These are phyloP conservation scores for Pulveroboletus sp. DNA, from an alignment of 768 basidiomycete genomes.

Conservation along the genomic window DNA sequence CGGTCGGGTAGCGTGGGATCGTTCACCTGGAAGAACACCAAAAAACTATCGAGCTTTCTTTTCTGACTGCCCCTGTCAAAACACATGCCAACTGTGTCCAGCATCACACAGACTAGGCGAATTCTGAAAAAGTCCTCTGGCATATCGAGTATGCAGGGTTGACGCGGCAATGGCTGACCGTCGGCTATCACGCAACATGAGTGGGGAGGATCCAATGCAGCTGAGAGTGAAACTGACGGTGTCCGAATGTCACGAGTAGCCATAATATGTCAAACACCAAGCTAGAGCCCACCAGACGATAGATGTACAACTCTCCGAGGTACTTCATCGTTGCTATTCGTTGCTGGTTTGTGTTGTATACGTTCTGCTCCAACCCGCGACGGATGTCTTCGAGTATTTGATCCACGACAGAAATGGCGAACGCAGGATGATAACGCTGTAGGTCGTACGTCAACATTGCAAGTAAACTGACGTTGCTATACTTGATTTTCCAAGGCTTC, in stretches of 20 bases:
- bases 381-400: conserved; percentile 93
- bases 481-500: conserved; percentile 99
- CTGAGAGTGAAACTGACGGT: conserved; percentile 57
- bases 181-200: conserved; percentile 55
- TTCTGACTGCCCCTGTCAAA: conserved; percentile 92
- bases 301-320: conserved; percentile 96
- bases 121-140: conserved; percentile 96
- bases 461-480: conserved; percentile 78
- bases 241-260: conserved; percentile 93
- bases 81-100: conserved; percentile 97
- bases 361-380: conserved; percentile 86
- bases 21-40: conserved; percentile 87
- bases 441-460: conserved; percentile 96
- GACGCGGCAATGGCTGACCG: conserved; percentile 78
- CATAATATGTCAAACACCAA: conserved; percentile 93
- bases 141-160: conserved; percentile 74
- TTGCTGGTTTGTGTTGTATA: conserved; percentile 93
- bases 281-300: conserved; percentile 81
- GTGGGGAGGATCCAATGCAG: background rate
- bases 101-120: conserved; percentile 82
- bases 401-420: conserved; percentile 84
- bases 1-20: background rate
- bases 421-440: conserved; percentile 87
- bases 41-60: conserved; percentile 88
- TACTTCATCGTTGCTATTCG: conserved; percentile 90